Conservation (phyloP, 2,329 filamentous ascomycete species). For the Fusarium citri region DNA sequence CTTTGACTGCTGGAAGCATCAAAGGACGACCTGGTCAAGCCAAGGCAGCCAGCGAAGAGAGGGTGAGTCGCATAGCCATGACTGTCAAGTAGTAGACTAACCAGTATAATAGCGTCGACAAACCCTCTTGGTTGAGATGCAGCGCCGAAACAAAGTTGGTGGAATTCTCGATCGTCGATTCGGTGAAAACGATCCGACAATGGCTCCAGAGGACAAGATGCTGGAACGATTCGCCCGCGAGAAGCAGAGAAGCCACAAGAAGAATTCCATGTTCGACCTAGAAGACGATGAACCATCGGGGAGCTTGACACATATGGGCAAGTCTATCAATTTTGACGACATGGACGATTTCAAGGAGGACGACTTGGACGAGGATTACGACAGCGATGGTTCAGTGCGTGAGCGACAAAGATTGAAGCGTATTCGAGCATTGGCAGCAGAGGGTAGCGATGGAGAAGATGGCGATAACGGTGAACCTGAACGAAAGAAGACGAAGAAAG, state of each 20-base stretch:
- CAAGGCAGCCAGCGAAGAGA: constrained; percentile 88
- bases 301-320: constrained; percentile 85
- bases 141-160: constrained; percentile 88
- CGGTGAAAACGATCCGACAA: constrained; percentile 92
- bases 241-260: constrained; percentile 82
- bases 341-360: constrained; percentile 83
- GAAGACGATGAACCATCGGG: constrained; percentile 77
- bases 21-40: constrained; percentile 83
- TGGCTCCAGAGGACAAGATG: constrained; percentile 94
- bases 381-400: constrained; percentile 67
- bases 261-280: constrained; percentile 85
- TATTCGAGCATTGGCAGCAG: constrained; percentile 59
- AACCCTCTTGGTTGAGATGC: constrained; percentile 90
- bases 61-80: constrained; percentile 60
- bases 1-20: constrained; percentile 67
- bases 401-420: constrained; percentile 68
- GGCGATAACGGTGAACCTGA: constrained; percentile 73
- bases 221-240: constrained; percentile 90
- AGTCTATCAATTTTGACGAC: constrained; percentile 74
- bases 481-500: constrained; percentile 92
- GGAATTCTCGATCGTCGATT: constrained; percentile 94
- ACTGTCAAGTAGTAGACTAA: constrained; percentile 21
- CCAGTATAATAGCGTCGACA: constrained; percentile 70
- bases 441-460: constrained; percentile 62
- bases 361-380: constrained; percentile 72